Percentiles rank a stretch among this genome's conserved stretches.
These are phyloP conservation scores for Scenedesmus sp. DNA, from an alignment of 163 green algal species.

Conservation along the genomic window DNA sequence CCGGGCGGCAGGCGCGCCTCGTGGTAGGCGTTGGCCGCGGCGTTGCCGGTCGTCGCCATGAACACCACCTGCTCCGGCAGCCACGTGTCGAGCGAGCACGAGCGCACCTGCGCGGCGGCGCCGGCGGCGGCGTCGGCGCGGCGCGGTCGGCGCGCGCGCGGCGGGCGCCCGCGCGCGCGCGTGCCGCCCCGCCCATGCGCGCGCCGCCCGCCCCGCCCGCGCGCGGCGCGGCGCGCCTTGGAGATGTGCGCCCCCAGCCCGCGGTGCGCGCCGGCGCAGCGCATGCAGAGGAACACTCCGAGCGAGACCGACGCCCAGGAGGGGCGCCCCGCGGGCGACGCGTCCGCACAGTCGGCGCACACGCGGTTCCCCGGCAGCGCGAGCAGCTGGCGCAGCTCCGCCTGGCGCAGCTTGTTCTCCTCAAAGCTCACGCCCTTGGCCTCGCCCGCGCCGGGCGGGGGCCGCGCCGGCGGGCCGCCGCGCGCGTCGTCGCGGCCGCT, in stretches of 20 bases:
- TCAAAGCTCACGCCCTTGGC: conserved; percentile 83
- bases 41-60: conserved; percentile 79
- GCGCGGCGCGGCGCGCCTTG: conserved; percentile 68
- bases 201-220: too few relatives aligned
- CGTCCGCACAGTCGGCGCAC: conserved; percentile 82
- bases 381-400: conserved; percentile 53
- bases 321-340: conserved; percentile 63
- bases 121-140: too few relatives aligned
- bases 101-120: conserved; percentile 77
- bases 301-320: conserved; percentile 89
- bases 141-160: too few relatives aligned
- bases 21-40: conserved; percentile 69
- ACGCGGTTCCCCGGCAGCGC: background rate
- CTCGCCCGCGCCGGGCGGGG: conserved; percentile 52
- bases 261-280: conserved; percentile 87
- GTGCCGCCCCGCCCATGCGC: too few relatives aligned
- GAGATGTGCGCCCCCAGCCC: conserved; percentile 92
- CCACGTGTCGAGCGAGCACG: conserved; percentile 87
- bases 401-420: conserved; percentile 74
- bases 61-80: conserved; percentile 79
- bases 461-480: too few relatives aligned
- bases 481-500: too few relatives aligned
- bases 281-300: conserved; percentile 92
- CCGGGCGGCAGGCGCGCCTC: conserved; percentile 57
- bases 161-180: too few relatives aligned